These are phyloP conservation scores for Carallia pectinifolia DNA, from an alignment of 345 rosid species.

Conservation along the genomic window DNA sequence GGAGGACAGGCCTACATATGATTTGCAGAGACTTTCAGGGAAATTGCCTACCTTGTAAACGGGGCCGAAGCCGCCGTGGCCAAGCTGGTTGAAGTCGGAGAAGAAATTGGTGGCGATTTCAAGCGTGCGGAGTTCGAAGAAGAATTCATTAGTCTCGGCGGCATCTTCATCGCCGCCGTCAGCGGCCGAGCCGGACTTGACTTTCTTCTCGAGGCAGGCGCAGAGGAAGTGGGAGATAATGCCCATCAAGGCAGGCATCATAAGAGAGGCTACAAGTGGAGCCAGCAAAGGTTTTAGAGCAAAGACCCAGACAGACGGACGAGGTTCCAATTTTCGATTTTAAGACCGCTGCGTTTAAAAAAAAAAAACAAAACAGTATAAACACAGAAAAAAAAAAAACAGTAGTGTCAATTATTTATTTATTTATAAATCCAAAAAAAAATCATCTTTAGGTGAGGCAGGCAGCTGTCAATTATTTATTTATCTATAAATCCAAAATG, in stretches of 20 bases:
- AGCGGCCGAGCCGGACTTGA: slow-evolving; percentile 18
- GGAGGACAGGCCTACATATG: no score
- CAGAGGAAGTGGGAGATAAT: slow-evolving; percentile 24
- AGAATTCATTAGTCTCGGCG: slow-evolving; percentile 41
- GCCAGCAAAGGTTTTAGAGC: background rate
- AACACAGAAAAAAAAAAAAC: no score
- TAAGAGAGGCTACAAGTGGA: no score
- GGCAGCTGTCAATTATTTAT: no score
- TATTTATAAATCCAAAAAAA: no score
- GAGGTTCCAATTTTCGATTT: no score
- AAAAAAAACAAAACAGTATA: no score
- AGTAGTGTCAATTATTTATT: no score
- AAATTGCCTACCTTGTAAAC: slow-evolving; percentile 61
- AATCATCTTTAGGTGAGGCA: no score
- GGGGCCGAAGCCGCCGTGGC: slow-evolving; percentile 93
- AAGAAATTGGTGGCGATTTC: slow-evolving; percentile 72
- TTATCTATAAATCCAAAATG: no score
- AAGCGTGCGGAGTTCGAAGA: slow-evolving; percentile 58
- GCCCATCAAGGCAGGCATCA: slow-evolving; percentile 28
- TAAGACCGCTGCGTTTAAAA: no score
- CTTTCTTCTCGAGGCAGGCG: slow-evolving; percentile 25
- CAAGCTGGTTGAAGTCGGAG: slow-evolving; percentile 73
- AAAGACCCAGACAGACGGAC: no score
- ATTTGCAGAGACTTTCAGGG: background rate
- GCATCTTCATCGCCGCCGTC: slow-evolving; percentile 20